These are phyloP conservation scores for Alisma plantagoaquatica DNA, from an alignment of 106 monocot species.

Conservation along the genomic window DNA sequence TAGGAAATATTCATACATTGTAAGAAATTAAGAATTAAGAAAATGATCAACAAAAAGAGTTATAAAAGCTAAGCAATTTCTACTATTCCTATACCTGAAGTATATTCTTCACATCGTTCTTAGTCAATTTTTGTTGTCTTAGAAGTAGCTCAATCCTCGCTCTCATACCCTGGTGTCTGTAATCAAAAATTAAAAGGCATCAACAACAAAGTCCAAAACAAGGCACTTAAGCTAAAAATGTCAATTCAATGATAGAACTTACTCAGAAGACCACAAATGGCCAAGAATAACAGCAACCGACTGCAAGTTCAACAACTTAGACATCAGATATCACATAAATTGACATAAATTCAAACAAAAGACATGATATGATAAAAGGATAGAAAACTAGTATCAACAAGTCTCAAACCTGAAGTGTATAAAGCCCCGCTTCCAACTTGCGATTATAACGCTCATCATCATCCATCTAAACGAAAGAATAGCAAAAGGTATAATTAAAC, in stretches of 20 bases:
- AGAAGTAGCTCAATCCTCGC: constrained; percentile 81
- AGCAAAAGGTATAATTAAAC: too few relatives aligned
- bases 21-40: too few relatives aligned
- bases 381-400: too few relatives aligned
- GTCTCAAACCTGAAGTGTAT: constrained; percentile 76
- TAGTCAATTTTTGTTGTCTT: constrained; percentile 78
- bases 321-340: too few relatives aligned
- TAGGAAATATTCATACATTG: too few relatives aligned
- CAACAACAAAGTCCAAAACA: constrained; percentile 1
- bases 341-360: too few relatives aligned
- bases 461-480: constrained; percentile 63
- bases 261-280: constrained; percentile 94
- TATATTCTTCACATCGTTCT: constrained; percentile 68
- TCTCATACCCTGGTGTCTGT: constrained; percentile 66
- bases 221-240: too few relatives aligned
- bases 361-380: too few relatives aligned
- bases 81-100: constrained; percentile 97
- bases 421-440: constrained; percentile 94
- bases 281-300: constrained; percentile 84
- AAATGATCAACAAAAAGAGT: too few relatives aligned
- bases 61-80: too few relatives aligned
- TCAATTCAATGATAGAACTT: too few relatives aligned
- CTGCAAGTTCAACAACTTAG: constrained; percentile 37
- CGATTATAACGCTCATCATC: constrained; percentile 87
- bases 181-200: neutral